Evolutionary conservation across 1,284 basidiomycete species (phyloP).

Genomic region (Trichosporon faecale): DNA sequence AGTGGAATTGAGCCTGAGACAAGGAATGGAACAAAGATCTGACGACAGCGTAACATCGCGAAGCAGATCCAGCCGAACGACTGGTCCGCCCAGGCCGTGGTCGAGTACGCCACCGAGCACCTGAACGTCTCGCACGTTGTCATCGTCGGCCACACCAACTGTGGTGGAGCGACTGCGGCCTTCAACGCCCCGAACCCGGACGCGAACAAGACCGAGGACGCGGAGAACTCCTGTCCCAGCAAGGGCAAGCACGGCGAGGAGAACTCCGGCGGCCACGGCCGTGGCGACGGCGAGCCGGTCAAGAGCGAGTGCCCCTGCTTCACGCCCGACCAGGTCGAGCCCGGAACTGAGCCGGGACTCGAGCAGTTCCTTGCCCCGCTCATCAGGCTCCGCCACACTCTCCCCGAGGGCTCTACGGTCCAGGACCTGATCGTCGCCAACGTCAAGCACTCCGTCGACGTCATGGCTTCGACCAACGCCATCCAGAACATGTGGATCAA

Average conservation of each 20-base stretch:
- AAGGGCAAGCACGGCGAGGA: background rate
- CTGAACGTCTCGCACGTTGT: conserved; percentile 81
- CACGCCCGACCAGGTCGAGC: conserved; percentile 58
- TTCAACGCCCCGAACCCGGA: conserved; percentile 49
- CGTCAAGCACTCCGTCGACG: conserved; percentile 70
- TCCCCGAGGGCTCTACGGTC: conserved; percentile 56
- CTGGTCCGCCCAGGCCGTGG: conserved; percentile 70
- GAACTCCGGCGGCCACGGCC: conserved; percentile 14
- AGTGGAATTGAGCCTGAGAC: too few relatives aligned
- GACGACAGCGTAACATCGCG: conserved; percentile 25
- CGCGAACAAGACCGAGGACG: background rate
- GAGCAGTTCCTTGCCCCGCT: conserved; percentile 71
- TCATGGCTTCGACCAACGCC: conserved; percentile 59
- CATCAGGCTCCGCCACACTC: conserved; percentile 58
- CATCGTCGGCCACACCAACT: conserved; percentile 75
- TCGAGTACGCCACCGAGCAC: conserved; percentile 74
- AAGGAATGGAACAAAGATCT: background rate
- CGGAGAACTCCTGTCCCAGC: background rate
- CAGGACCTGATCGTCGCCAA: conserved; percentile 68
- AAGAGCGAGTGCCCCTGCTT: conserved; percentile 38
- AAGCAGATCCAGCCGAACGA: conserved; percentile 70
- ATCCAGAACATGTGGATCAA: conserved; percentile 69
- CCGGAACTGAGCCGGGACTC: conserved; percentile 56
- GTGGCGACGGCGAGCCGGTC: conserved; percentile 16
- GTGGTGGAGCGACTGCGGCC: conserved; percentile 69